Evolutionary conservation across 2,329 filamentous ascomycete species (phyloP).

Genomic region (Boeremia exigua): DNA sequence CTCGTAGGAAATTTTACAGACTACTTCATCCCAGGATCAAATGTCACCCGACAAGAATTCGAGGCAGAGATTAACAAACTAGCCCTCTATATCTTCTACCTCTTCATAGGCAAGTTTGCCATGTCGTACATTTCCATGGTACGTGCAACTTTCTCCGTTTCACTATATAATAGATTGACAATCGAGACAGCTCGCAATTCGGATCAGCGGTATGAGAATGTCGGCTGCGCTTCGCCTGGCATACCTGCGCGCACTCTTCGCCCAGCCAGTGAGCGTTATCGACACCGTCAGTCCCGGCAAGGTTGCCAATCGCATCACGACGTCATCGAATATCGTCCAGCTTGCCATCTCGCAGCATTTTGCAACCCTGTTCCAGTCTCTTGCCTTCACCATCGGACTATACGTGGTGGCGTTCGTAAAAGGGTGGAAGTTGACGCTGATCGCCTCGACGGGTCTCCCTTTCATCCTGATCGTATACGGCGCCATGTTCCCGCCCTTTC

Average conservation of each 20-base stretch:
- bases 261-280: conserved; percentile 58
- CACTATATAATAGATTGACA: too few species aligned
- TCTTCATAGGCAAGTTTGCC: conserved; percentile 47
- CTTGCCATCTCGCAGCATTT: conserved; percentile 61
- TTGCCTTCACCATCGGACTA: conserved; percentile 44
- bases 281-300: conserved; percentile 57
- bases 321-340: conserved; percentile 60
- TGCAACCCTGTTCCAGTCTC: conserved; percentile 51
- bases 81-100: conserved; percentile 40
- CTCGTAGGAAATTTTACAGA: conserved; percentile 61
- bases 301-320: conserved; percentile 60
- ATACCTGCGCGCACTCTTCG: conserved; percentile 59
- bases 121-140: conserved; percentile 45
- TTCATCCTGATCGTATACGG: conserved; percentile 46
- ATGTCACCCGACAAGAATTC: conserved; percentile 57
- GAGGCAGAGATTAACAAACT: conserved; percentile 54
- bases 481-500: conserved; percentile 37
- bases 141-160: too few species aligned
- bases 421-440: conserved; percentile 59
- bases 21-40: conserved; percentile 58
- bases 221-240: conserved; percentile 59
- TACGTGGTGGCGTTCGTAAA: conserved; percentile 59
- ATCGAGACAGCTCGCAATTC: conserved; percentile 51
- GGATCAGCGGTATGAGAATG: conserved; percentile 58
- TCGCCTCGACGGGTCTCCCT: conserved; percentile 54